Evolutionary conservation across 306 rosid species (phyloP).

Genomic region (Ceratonia siliqua): DNA sequence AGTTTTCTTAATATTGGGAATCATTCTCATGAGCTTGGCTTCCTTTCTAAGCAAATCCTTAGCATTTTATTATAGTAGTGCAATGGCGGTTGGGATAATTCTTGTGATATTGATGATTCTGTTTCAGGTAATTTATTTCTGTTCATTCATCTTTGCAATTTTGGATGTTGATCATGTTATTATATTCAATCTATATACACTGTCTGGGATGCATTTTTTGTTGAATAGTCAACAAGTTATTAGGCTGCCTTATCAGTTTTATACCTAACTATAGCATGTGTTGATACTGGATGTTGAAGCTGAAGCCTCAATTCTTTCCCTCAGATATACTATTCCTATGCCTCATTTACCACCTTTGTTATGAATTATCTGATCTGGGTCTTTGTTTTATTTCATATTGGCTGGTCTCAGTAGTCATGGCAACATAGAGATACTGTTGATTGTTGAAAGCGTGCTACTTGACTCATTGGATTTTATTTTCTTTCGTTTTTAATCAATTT

Average conservation of each 20-base stretch:
- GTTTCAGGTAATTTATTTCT: conserved; percentile 69
- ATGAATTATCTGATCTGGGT: conserved; percentile 11
- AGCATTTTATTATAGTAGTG: conserved; percentile 76
- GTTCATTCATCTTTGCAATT: conserved; percentile 6
- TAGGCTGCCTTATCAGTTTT: not conserved
- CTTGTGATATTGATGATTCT: conserved; percentile 83
- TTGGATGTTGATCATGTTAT: not conserved
- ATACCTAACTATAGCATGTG: not conserved
- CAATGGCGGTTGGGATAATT: conserved; percentile 79
- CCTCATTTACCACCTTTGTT: not conserved
- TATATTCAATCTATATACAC: not conserved
- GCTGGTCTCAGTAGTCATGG: conserved; percentile 14
- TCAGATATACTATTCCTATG: not conserved
- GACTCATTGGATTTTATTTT: conserved; percentile 5
- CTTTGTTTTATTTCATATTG: conserved; percentile 12
- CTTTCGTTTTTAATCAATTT: conserved; percentile 1
- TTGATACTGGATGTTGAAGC: not conserved
- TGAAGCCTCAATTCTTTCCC: conserved; percentile 9
- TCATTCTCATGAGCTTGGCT: conserved; percentile 70
- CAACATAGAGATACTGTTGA: conserved; percentile 13
- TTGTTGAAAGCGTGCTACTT: conserved; percentile 9
- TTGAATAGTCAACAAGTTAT: not conserved
- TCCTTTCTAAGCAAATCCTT: conserved; percentile 69
- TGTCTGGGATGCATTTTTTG: conserved; percentile 12
- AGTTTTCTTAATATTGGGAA: conserved; percentile 57